Evolutionary conservation across 164 flowering plant genomes (phyloP), one percentile per base, ranked within the genome.

Genomic region (Berberis thunbergii): DNA sequence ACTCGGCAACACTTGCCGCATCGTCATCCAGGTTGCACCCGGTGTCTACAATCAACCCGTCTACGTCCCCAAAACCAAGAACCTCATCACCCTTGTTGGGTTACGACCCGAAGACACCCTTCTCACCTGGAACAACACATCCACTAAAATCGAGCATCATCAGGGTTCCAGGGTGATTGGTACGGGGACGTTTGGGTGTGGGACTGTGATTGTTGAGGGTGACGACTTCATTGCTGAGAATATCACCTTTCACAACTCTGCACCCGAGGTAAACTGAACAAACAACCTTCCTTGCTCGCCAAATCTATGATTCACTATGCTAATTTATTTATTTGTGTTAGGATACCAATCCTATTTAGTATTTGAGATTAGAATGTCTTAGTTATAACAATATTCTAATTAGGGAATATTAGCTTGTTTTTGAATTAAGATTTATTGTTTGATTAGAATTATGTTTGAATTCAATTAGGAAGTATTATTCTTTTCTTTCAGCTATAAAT

Each of bases 151-250:
- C 57, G 81, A 91, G 0, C 98, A 91, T 65, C 97, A 90, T 72
- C 98, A 93, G 90, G 72, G 71, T 13, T 71, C 91, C 46, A 72
- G 88, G 6, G 58, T 94, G 57, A 94, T 91, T 70, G 99, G 99
- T 50, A 91, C 90, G 2, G 99, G 97, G 57, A 94, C 97, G 1
- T 94, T 91, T 79, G 97, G 90, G 39, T 94, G 97, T 63, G 97
- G 96, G 57, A 84, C 74, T 72, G 63, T 66, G 2, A 89, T 94
- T 54, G 86, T 94, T 45, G 99, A 94, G 76, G 99, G 99, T 10
- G 99, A 85, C 73, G 96, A 94, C 69, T 94, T 89, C 54, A 82
- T 94, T 62, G 99, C 96, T 39, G 99, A 94, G 80, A 94, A 94
- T 68, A 75, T 94, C 66, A 89, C 97, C n/a, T 94, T 94, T 78